Base-by-base conservation (phyloP, 1,139 yeast genomes). In the Saccharomyces hybrid region DNA sequence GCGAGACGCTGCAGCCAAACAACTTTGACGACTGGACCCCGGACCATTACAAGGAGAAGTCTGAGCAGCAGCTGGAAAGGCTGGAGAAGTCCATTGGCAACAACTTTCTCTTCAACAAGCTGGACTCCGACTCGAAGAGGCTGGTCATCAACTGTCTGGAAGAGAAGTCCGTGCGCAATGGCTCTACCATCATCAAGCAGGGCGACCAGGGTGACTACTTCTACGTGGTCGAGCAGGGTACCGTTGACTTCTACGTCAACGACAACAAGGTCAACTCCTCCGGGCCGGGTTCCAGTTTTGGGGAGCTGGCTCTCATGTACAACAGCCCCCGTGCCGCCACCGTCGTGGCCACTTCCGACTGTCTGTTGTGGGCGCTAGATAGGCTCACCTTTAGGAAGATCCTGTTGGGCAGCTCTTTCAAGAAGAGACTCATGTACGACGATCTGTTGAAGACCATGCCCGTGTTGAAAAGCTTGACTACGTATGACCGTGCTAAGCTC, bases 261-360 rank as follows among this genome's bases (percentile, higher is more conserved):
- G 91, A 86, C 52, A 71, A 79, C 53, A 80, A 83, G 65, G 95
- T 90, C 52, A 86, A 82, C 63, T 77, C 87, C 3, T 81, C 89
- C 28, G 85, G 88, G 23, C 83, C 89, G 49, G 97, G 98, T 3
- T 83, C 96, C 5, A 86, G 95, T 49, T 93, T 93, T 73, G 99
- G 99, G 66, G 99, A 93, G 72, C 79, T 93, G 67, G 99, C 99
- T 1, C 80, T 93, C 65, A 90, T 93, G 97, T 93, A 93, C 75
- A 93, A 93, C 72, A 84, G 97, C 23, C 98, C 98, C 57, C 83
- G 99, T 73, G 99, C 98, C 5, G 99, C 98, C 16, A 90, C 98
- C 0, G 98, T 89, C 1, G 68, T 79, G 25, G 96, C 97, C 8
- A 78, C 82, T 32, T 75, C 84, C 7, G 86, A 83, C 60, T 80